Conservation (phyloP, 768 basidiomycete species). For the Phlebiopsis gigantea region DNA sequence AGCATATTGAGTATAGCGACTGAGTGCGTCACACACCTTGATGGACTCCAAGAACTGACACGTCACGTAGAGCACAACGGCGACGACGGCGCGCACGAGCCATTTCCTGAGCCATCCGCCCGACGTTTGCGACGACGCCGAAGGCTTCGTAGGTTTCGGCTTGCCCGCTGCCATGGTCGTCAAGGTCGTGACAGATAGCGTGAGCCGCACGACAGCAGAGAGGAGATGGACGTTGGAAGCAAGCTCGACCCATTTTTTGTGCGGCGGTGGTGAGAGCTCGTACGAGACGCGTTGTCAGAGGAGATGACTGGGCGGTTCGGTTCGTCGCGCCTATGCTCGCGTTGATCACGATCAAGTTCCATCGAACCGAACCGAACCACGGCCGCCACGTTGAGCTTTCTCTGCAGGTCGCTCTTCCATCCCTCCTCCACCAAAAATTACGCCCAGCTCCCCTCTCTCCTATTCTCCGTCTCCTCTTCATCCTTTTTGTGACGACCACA, state of each 20-base stretch:
- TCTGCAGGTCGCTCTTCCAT: neutral
- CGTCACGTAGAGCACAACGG: slow-evolving; percentile 27
- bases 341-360: neutral
- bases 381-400: slow-evolving; percentile 5
- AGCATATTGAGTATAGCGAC: neutral
- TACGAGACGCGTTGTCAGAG: slow-evolving; percentile 9
- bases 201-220: neutral
- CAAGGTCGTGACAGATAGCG: neutral
- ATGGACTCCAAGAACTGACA: slow-evolving; percentile 56
- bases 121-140: neutral
- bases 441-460: neutral
- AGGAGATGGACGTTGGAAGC: neutral
- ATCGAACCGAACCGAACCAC: neutral
- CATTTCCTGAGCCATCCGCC: slow-evolving; percentile 26
- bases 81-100: slow-evolving; percentile 23
- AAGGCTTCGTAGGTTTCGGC: slow-evolving; percentile 1
- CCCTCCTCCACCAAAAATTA: neutral
- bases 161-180: slow-evolving; percentile 4
- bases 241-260: neutral
- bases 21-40: slow-evolving; percentile 39
- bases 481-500: neutral
- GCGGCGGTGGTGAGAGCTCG: neutral
- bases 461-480: neutral
- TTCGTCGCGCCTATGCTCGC: neutral
- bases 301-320: neutral